Evolutionary conservation across 2,329 filamentous ascomycete genomes (phyloP).

Genomic region (Ceratocystis variospora): DNA sequence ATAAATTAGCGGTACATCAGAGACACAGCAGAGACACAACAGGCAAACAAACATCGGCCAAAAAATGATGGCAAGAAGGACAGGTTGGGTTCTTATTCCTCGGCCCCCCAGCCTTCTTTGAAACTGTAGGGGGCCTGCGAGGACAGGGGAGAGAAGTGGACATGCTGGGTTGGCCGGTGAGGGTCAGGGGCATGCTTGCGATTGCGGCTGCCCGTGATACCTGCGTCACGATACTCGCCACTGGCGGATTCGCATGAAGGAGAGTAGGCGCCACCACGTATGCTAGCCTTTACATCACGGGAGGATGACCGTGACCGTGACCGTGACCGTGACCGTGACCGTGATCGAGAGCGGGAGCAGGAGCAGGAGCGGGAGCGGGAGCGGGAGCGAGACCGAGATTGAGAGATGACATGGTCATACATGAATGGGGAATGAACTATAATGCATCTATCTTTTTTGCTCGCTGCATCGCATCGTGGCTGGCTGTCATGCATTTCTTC

Average conservation of each 20-base stretch:
- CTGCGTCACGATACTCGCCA: too few relatives aligned
- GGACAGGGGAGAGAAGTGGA: too few relatives aligned
- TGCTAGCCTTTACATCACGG: too few relatives aligned
- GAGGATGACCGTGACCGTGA: background rate
- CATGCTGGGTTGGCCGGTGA: too few relatives aligned
- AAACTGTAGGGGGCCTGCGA: background rate
- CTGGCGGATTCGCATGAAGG: too few relatives aligned
- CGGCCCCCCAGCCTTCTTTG: background rate
- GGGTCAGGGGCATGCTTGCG: too few relatives aligned
- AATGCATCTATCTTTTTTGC: too few relatives aligned
- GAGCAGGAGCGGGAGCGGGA: background rate
- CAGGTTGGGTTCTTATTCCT: background rate
- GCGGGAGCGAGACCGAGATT: background rate
- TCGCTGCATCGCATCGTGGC: too few relatives aligned
- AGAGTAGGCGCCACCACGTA: too few relatives aligned
- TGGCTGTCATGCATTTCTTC: too few relatives aligned
- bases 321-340: background rate
- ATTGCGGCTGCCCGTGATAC: too few relatives aligned
- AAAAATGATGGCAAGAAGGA: background rate
- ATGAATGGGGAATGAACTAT: too few relatives aligned
- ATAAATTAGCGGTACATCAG: background rate
- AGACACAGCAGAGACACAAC: slow-evolving; percentile 2
- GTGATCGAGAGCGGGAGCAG: background rate
- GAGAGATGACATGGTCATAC: background rate
- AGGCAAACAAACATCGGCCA: slow-evolving; percentile 3